Conservation (phyloP, 2,329 filamentous ascomycete genomes). For the Aspergillus transmontanensis region DNA sequence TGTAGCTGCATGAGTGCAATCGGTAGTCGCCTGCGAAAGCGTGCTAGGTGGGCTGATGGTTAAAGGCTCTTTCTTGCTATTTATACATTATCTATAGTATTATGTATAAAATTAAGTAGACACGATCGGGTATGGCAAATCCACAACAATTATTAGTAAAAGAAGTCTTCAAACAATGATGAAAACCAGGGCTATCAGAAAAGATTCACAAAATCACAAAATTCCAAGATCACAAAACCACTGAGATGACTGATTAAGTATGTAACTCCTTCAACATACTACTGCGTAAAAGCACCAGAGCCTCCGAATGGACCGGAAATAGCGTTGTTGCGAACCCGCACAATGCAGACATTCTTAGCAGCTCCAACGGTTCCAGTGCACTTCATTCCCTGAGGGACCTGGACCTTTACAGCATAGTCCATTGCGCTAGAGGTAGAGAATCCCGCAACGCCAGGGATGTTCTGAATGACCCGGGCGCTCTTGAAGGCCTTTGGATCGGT, state of each 20-base stretch:
- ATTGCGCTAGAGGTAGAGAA: conserved; percentile 62
- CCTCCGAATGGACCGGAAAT: conserved; percentile 68
- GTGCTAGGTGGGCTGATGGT: too few relatives aligned
- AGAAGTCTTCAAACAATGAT: neutral
- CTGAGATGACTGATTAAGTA: neutral
- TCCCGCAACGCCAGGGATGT: conserved; percentile 65
- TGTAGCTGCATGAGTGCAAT: too few relatives aligned
- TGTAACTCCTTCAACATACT: neutral
- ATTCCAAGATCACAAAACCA: neutral
- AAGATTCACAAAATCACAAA: neutral
- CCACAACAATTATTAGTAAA: neutral
- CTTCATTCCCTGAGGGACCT: conserved; percentile 69
- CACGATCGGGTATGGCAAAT: neutral
- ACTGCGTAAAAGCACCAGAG: conserved; percentile 66
- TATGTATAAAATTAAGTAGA: neutral
- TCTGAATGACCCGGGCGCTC: conserved; percentile 59
- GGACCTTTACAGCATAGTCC: conserved; percentile 66
- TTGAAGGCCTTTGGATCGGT: conserved; percentile 63
- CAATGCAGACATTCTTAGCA: conserved; percentile 65
- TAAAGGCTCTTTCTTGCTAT: too few relatives aligned
- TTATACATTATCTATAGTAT: neutral
- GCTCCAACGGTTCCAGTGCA: conserved; percentile 63
- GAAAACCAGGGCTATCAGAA: neutral
- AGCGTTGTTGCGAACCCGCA: conserved; percentile 64
- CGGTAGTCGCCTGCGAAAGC: neutral